Conservation (phyloP, 306 rosid species). For the Alnus glutinosa region DNA sequence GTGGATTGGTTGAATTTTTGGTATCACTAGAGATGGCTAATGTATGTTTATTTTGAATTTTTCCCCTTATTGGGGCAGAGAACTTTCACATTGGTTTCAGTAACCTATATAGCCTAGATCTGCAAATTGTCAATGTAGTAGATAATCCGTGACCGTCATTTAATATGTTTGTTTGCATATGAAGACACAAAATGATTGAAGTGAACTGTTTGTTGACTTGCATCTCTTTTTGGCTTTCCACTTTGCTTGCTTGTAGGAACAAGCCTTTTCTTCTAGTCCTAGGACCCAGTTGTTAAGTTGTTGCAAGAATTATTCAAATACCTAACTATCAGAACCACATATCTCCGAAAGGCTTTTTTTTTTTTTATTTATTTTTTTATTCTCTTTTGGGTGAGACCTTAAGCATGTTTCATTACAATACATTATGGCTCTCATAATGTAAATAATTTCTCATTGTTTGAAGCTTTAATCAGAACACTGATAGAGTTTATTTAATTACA, state of each 20-base stretch:
- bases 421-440: neutral
- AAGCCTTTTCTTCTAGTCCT: constrained; percentile 19
- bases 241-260: constrained; percentile 22
- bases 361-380: neutral
- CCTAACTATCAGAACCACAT: neutral
- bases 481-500: neutral
- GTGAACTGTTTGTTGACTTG: constrained; percentile 50
- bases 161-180: constrained; percentile 27
- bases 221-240: constrained; percentile 34
- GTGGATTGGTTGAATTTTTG: constrained; percentile 17
- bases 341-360: neutral
- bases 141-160: constrained; percentile 41
- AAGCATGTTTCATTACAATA: neutral
- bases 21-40: constrained; percentile 11
- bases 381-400: neutral
- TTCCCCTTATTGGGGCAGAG: neutral
- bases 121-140: constrained; percentile 40
- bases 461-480: neutral
- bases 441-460: neutral
- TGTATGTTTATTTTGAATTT: constrained; percentile 24
- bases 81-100: constrained; percentile 7
- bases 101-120: constrained; percentile 28
- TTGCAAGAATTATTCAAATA: neutral
- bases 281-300: neutral
- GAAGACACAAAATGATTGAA: constrained; percentile 43